Conservation (phyloP, 805 yeast genomes). For the Kodamaea hsintzibuensis region DNA sequence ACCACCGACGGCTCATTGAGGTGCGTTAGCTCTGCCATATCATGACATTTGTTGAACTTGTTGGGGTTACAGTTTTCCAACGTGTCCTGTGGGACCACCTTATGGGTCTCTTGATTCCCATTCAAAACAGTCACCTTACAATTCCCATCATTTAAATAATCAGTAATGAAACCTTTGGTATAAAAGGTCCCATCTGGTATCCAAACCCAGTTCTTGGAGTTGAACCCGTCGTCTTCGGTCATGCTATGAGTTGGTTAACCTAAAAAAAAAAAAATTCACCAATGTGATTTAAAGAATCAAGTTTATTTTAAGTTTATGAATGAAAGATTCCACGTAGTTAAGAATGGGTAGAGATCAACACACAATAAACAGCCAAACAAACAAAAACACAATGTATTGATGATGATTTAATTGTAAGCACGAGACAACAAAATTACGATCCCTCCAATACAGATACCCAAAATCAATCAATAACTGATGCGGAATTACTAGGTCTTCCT, state of each 20-base stretch:
- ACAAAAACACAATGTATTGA: no score
- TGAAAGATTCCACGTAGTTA: neutral
- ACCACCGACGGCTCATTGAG: conserved; percentile 96
- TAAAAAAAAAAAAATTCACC: neutral
- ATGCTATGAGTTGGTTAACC: conserved; percentile 1
- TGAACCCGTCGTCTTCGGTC: conserved; percentile 33
- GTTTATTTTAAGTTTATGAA: neutral
- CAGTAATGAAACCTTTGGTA: conserved; percentile 58
- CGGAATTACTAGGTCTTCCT: no score
- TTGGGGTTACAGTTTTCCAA: conserved; percentile 79
- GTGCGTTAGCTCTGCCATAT: conserved; percentile 94
- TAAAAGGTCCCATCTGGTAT: conserved; percentile 52
- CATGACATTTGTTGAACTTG: conserved; percentile 86
- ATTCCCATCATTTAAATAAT: conserved; percentile 36
- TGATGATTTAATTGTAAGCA: no score
- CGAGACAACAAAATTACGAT: no score
- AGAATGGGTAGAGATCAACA: no score
- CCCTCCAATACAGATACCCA: no score
- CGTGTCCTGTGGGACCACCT: conserved; percentile 43
- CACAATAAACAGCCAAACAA: no score
- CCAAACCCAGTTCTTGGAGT: conserved; percentile 73
- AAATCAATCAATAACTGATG: neutral
- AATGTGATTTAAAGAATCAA: neutral
- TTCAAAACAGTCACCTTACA: conserved; percentile 38
- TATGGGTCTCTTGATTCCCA: conserved; percentile 44